phyloP scores from a whole-genome alignment of 2,329 filamentous ascomycete genomes.

The Rosellinia necatrix region DNA sequence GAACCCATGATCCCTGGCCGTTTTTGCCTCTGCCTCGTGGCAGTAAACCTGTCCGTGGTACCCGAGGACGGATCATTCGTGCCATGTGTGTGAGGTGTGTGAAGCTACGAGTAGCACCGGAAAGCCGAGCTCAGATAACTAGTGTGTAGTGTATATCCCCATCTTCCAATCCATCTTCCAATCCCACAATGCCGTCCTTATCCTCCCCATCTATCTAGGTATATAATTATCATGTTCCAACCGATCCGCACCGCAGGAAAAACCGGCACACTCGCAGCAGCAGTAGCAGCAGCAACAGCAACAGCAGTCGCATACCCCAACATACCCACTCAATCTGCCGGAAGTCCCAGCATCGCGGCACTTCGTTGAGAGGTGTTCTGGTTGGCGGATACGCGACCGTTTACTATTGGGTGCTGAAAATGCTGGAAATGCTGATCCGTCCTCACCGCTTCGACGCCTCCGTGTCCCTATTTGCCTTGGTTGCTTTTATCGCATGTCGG shows the following conservation, averaged over 20 bases:
- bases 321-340: slow-evolving; percentile 11
- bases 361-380: slow-evolving; percentile 4
- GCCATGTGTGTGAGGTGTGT: slow-evolving; percentile 11
- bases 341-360: slow-evolving; percentile 24
- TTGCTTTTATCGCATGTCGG: not conserved
- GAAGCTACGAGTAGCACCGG: slow-evolving; percentile 18
- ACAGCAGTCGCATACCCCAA: slow-evolving; percentile 6
- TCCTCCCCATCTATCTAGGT: not conserved
- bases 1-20: slow-evolving; percentile 37
- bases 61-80: slow-evolving; percentile 1
- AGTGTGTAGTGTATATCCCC: too few relatives aligned
- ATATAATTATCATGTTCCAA: too few relatives aligned
- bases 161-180: too few relatives aligned
- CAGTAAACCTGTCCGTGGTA: not conserved
- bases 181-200: not conserved
- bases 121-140: too few relatives aligned
- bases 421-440: not conserved
- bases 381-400: slow-evolving; percentile 4
- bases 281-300: too few relatives aligned
- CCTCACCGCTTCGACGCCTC: slow-evolving; percentile 22
- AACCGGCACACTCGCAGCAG: too few relatives aligned
- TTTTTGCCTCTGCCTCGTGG: slow-evolving; percentile 15
- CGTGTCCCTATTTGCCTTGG: not conserved
- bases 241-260: too few relatives aligned
- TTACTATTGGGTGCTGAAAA: slow-evolving; percentile 2